Evolutionary conservation across 2,329 filamentous ascomycete genomes (phyloP).

Genomic region (Alternaria atra): DNA sequence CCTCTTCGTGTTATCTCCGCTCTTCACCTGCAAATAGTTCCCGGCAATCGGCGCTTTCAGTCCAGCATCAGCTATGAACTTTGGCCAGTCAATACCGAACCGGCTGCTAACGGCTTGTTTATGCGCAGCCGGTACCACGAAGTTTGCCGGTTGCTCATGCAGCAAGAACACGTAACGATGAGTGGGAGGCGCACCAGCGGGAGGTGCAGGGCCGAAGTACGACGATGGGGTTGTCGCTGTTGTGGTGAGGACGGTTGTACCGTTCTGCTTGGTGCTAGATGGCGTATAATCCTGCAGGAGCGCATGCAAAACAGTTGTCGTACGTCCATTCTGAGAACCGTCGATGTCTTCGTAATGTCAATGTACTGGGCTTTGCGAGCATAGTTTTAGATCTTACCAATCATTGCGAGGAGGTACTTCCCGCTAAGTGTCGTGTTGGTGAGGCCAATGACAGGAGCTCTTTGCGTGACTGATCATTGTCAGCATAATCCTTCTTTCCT

Average conservation of each 20-base stretch:
- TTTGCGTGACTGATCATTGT: conserved; percentile 23
- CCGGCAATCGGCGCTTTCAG: conserved; percentile 30
- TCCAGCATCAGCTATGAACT: conserved; percentile 35
- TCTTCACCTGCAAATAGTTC: conserved; percentile 38
- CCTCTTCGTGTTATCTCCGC: conserved; percentile 33
- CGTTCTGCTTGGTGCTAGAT: conserved; percentile 32
- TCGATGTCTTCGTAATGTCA: conserved; percentile 13
- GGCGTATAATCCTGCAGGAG: conserved; percentile 40
- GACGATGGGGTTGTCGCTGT: conserved; percentile 38
- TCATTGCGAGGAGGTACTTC: conserved; percentile 43
- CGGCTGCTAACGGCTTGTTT: conserved; percentile 29
- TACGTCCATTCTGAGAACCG: conserved; percentile 14
- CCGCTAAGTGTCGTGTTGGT: conserved; percentile 33
- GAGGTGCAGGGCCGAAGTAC: conserved; percentile 45
- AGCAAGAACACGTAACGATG: conserved; percentile 46
- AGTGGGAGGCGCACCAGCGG: conserved; percentile 38
- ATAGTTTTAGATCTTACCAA: conserved; percentile 30
- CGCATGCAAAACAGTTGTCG: conserved; percentile 41
- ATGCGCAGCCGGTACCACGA: conserved; percentile 33
- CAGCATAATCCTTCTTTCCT: not conserved
- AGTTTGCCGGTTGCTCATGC: conserved; percentile 40
- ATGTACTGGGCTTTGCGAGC: conserved; percentile 7
- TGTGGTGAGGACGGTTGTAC: conserved; percentile 34
- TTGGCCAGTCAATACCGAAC: conserved; percentile 32
- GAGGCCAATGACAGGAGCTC: conserved; percentile 35